These are phyloP conservation scores for Rhodocollybia butyracea DNA, from an alignment of 768 basidiomycete genomes.

Conservation along the genomic window DNA sequence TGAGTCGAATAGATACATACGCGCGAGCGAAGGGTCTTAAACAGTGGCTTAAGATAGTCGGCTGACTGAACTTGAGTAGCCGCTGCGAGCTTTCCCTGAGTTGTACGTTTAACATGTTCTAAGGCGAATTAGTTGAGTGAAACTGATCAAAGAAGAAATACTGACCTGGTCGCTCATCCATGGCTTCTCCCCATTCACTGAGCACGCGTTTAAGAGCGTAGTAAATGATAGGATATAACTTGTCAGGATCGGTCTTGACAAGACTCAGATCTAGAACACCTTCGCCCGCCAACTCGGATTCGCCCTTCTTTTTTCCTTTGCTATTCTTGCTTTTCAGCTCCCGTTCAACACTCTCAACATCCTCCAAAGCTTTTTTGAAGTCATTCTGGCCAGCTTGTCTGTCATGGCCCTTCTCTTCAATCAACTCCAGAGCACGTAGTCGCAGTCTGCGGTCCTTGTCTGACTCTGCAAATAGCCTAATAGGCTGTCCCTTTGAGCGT, in stretches of 20 bases:
- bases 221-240: constrained; percentile 95
- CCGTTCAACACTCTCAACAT: constrained; percentile 77
- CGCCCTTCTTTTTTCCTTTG: constrained; percentile 66
- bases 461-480: constrained; percentile 90
- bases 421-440: constrained; percentile 88
- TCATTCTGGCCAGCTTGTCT: constrained; percentile 89
- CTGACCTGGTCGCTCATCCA: constrained; percentile 90
- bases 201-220: constrained; percentile 89
- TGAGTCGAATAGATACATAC: constrained; percentile 43
- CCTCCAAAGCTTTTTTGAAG: constrained; percentile 86
- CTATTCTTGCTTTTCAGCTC: constrained; percentile 57
- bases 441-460: constrained; percentile 92
- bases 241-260: constrained; percentile 90
- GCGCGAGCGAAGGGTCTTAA: constrained; percentile 84
- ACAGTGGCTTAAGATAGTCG: constrained; percentile 94
- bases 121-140: constrained; percentile 5
- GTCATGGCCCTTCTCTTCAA: constrained; percentile 86
- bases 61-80: constrained; percentile 95
- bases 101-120: constrained; percentile 82
- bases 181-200: constrained; percentile 95
- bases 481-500: constrained; percentile 89
- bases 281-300: constrained; percentile 45
- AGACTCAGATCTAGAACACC: constrained; percentile 76
- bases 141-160: constrained; percentile 3
- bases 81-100: constrained; percentile 90